Percentiles rank a stretch among this genome's conserved stretches.
Conservation (phyloP, 2,329 filamentous ascomycete species). For the Dryadomyces quercus-mongolicae region DNA sequence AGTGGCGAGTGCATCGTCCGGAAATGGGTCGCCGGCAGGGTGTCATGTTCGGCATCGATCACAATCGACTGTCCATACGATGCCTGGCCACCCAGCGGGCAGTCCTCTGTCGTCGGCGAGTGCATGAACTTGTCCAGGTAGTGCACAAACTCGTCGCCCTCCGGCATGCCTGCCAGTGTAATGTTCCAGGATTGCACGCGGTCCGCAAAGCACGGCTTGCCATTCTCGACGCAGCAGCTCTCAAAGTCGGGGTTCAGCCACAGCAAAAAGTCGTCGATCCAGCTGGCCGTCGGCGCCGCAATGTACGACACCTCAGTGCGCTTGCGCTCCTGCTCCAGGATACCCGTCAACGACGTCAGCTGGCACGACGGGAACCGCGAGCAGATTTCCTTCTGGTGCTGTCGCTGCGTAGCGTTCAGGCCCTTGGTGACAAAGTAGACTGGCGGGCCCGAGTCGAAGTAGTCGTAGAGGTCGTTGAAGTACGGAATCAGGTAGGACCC, state of each 20-base stretch:
- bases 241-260: constrained; percentile 89
- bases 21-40: constrained; percentile 78
- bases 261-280: constrained; percentile 92
- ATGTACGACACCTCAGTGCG: constrained; percentile 80
- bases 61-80: constrained; percentile 79
- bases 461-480: constrained; percentile 90
- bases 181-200: constrained; percentile 79
- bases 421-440: constrained; percentile 90
- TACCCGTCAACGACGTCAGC: constrained; percentile 70
- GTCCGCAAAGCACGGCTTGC: constrained; percentile 64
- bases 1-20: constrained; percentile 80
- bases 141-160: constrained; percentile 78
- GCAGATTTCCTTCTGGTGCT: constrained; percentile 76
- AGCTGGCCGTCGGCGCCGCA: constrained; percentile 77
- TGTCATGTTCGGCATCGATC: constrained; percentile 53
- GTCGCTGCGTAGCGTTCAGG: constrained; percentile 64
- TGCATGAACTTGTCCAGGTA: constrained; percentile 77
- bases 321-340: constrained; percentile 90
- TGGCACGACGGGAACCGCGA: constrained; percentile 86
- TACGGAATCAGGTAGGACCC: constrained; percentile 93
- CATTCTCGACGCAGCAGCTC: constrained; percentile 57
- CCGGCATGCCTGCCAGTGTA: constrained; percentile 80
- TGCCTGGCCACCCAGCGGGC: constrained; percentile 78
- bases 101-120: constrained; percentile 69
- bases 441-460: constrained; percentile 82